Base-by-base conservation (phyloP, 192 early-diverging fungal genomes). In the Backusella sp. region DNA sequence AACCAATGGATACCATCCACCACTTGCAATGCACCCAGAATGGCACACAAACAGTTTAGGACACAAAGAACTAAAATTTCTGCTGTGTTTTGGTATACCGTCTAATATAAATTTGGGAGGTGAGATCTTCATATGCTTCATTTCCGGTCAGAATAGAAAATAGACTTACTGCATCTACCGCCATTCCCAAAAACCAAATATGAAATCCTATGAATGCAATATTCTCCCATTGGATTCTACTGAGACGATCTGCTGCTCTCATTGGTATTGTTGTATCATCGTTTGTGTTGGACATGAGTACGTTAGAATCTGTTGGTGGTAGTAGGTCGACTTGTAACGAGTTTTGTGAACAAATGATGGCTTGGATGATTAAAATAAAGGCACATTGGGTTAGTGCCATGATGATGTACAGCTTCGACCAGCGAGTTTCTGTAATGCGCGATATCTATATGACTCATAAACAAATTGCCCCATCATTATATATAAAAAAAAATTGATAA, bases 151-250 rank as follows among this genome's bases (percentile, higher is more conserved):
- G 21, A 8, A 23, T 23, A 53, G 7, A 21, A 8, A 53, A 23
- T 0, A 53, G n/a, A 76, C 77, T 68, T 82, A 82, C 81, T 30
- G 81, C 81, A 74, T 82, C 81, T 65, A 82, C 66, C 0, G 56
- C 77, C 81, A 82, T 82, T 23, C 74, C 81, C 12, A 82, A 19
- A 41, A 82, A 82, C 77, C 78, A 83, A 35, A 72, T 36, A 72
- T 83, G 82, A 52, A 83, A 83, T 1, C 78, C 82, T 30, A 79
- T 74, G 67, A 83, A 79, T 5, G 82, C 82, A 32, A 83, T 76
- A 66, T 83, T 83, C 39, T 83, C 82, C 82, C 82, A 83, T 72
- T 83, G 79, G 44, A 83, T 83, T 49, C 76, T 76, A 6, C 59
- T 66, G 19, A 83, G 70, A 12, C 81, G 59, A 39, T 79, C 74